Base-by-base conservation (phyloP, 2,329 filamentous ascomycete species). In the Trichoderma afroharzianum region DNA sequence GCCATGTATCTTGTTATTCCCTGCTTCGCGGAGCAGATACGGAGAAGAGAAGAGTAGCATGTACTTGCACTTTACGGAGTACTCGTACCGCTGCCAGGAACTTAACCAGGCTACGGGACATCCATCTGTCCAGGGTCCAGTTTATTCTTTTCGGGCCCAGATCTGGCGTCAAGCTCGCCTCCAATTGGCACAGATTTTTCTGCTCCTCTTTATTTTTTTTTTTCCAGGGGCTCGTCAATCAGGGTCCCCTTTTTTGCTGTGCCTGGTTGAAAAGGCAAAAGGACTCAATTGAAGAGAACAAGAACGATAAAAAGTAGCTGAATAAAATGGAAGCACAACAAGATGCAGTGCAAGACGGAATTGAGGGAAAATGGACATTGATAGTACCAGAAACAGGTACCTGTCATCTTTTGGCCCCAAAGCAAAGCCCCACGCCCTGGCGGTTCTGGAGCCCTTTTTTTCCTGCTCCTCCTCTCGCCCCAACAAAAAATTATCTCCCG, bases 151-250 rank as follows among this genome's bases (percentile, higher is more conserved):
- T 64, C n/a, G 64, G 33, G 39, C 24, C 64, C 64, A 59, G 64
- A 68, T 68, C 64, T 68, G 64, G 64, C 64, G 53, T 59, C n/a
- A 68, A 59, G 33, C 64, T 68, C 32, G 33, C 50, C 63, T 68
- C 53, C 64, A 59, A 68, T 68, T 68, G 64, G 63, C 53, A 58
- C 36, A 30, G 11, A 12, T 47, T 24, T 59, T 47, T 59, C n/a
- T 30, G 18, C 28, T 36, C 47, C 43, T 47, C 43, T 14, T 43
- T 18, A 26, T 24, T 33, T 57, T 21, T 24, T 33, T 57, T 21
- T 30, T 57, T 55, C 32, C 18, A 58, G 32, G 53, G 53, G 47
- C 47, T 53, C 21, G 47, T 53, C n/a, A 21, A 24, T 53, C 47
- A 53, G 47, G 21, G 47, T 53, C 47, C 47, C 11, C 47, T 53